Evolutionary conservation across 2,329 filamentous ascomycete genomes (phyloP).

Genomic region (Calonectria crousiana): DNA sequence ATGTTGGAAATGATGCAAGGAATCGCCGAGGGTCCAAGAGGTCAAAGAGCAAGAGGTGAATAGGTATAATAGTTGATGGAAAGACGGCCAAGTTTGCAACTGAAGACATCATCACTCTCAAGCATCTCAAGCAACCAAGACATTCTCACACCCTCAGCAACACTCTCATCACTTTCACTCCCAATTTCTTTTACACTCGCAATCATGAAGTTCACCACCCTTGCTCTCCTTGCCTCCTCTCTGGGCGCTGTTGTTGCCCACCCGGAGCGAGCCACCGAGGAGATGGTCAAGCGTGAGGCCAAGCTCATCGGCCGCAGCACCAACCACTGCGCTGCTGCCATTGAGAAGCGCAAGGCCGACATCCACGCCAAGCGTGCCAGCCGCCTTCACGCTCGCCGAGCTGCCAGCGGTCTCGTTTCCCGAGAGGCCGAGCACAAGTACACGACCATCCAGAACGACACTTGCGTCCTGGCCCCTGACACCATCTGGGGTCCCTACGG

Average conservation of each 20-base stretch:
- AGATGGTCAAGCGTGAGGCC: conserved; percentile 17
- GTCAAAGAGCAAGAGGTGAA: not conserved
- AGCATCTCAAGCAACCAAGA: not conserved
- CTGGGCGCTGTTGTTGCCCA: conserved; percentile 16
- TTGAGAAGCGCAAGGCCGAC: conserved; percentile 25
- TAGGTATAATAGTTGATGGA: not conserved
- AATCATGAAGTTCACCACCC: conserved; percentile 19
- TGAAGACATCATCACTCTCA: not conserved
- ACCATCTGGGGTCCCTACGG: conserved; percentile 19
- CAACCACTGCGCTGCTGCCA: conserved; percentile 25
- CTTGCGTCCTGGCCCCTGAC: conserved; percentile 22
- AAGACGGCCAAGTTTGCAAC: not conserved
- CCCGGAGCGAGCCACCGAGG: conserved; percentile 13
- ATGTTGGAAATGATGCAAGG: not conserved
- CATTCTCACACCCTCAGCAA: not conserved
- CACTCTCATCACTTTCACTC: not conserved
- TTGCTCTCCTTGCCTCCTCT: conserved; percentile 4
- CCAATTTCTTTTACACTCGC: not conserved
- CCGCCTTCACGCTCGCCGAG: conserved; percentile 21
- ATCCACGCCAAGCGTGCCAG: conserved; percentile 19
- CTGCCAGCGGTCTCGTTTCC: conserved; percentile 6
- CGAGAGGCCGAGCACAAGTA: not conserved
- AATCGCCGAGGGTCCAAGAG: not conserved
- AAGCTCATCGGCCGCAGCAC: conserved; percentile 20
- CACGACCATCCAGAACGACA: conserved; percentile 24